Evolutionary conservation across 176 grass and related monocot genomes (phyloP), one percentile per base, ranked within the genome.

Genomic region (Triticum turgidum): DNA sequence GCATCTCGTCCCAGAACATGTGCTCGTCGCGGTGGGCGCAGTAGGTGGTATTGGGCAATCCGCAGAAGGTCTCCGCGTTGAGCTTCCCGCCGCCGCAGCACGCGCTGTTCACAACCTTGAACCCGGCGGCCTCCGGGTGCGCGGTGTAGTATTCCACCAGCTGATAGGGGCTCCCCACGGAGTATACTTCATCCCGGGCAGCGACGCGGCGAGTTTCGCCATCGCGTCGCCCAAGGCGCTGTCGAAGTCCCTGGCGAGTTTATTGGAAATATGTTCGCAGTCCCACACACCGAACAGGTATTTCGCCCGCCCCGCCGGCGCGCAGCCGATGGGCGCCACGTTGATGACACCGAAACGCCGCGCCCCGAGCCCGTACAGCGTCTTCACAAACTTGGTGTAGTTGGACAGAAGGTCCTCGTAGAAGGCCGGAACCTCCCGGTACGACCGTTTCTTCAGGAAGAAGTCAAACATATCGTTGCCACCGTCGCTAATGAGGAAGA

Each of bases 391-490:
- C 2, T 69, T 49, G 25, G 80, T 87, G 81, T 91, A 91, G 80
- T 87, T 92, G 45, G 86, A 76, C 14, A 92, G 27, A 7, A 90
- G 24, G 69, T 90, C 84, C 0, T 65, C 10, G 83, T 89, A 86
- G 63, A 92, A 76, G 29, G 87, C 1, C 64, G 63, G 44, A 25
- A 12, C 82, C 84, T 89, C 17, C 70, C 44, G 32, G n/a, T 85
- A 30, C 20, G 81, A 75, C 29, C 69, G 25, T 35, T 86, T 92
- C 80, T 82, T 74, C 9, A 0, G 1, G 41, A 90, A 33, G 87
- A 93, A 93, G 9, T 73, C 84, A 61, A 93, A 93, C 68, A 93
- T 61, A 69, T 93, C 91, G 77, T 93, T 93, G 65, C 84, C 88
- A 34, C 91, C 84, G 77, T 82, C 85, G 83, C 88, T 92, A 75